Conservation (phyloP, 371 early-diverging fungal species). For the Coemansia sp. region DNA sequence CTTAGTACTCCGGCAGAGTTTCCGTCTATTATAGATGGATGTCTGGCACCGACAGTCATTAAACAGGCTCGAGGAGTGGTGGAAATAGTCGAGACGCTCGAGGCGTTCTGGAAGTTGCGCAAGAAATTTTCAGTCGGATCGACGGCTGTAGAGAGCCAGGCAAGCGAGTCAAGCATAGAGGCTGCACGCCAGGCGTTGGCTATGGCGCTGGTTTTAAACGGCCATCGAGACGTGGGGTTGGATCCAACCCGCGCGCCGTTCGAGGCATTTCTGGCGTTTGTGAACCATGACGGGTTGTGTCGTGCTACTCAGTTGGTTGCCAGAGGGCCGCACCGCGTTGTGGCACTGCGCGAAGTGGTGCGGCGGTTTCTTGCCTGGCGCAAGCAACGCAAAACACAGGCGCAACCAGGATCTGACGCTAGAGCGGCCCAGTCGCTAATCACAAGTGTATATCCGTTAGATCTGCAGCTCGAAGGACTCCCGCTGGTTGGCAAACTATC, state of each 20-base stretch:
- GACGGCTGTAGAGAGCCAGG: neutral
- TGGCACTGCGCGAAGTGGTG: slow-evolving; percentile 22
- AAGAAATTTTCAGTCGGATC: slow-evolving; percentile 24
- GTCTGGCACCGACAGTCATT: slow-evolving; percentile 4
- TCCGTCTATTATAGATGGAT: neutral
- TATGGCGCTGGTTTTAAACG: slow-evolving; percentile 23
- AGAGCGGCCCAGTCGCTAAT: neutral
- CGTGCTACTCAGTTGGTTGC: neutral
- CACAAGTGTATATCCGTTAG: slow-evolving; percentile 8
- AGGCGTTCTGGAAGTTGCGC: slow-evolving; percentile 31
- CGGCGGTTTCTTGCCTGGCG: slow-evolving; percentile 12
- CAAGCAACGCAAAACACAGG: neutral
- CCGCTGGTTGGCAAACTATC: slow-evolving; percentile 31
- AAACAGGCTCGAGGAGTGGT: slow-evolving; percentile 15
- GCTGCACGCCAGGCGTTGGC: neutral
- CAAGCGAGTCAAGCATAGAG: too few species aligned
- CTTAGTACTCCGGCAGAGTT: neutral
- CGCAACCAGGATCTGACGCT: neutral
- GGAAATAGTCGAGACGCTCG: slow-evolving; percentile 28
- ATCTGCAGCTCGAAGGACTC: slow-evolving; percentile 18
- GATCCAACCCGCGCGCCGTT: neutral
- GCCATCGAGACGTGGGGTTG: neutral
- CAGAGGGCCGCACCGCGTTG: slow-evolving; percentile 4
- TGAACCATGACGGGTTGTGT: slow-evolving; percentile 17
- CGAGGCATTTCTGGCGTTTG: slow-evolving; percentile 8